A percentile compares a stretch with the other conserved stretches of the same genome.
These are phyloP conservation scores for Verticillium klebahnii DNA, from an alignment of 2,329 filamentous ascomycete genomes.

Conservation along the genomic window DNA sequence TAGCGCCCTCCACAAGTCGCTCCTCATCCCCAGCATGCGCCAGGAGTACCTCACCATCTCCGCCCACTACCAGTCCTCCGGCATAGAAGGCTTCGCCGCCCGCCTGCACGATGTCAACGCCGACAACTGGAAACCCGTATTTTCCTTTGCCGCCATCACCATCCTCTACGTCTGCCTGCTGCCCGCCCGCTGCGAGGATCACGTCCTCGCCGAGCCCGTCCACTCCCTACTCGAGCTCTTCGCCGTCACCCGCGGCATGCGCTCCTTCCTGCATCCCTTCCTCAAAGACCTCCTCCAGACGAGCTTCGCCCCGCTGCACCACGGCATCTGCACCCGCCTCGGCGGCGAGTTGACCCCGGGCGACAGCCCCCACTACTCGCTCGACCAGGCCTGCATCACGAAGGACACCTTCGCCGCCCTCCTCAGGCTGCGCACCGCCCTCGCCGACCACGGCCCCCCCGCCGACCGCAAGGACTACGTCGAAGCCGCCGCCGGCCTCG, in stretches of 20 bases:
- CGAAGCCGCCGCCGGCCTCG: conserved; percentile 12
- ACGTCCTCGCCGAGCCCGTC: background rate
- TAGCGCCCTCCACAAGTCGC: conserved; percentile 23
- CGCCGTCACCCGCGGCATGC: conserved; percentile 4
- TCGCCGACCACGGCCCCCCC: background rate
- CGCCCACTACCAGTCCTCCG: conserved; percentile 22
- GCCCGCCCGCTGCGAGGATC: background rate
- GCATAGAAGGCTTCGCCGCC: conserved; percentile 20
- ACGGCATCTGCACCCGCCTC: background rate
- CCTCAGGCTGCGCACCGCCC: background rate
- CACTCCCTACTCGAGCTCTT: conserved; percentile 4
- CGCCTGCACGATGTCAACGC: conserved; percentile 13
- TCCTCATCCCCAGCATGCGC: conserved; percentile 18
- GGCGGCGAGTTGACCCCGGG: background rate
- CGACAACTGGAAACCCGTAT: conserved; percentile 23
- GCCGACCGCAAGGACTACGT: conserved; percentile 15
- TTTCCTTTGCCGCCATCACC: conserved; percentile 35
- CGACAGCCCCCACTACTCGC: background rate
- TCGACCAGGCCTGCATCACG: background rate
- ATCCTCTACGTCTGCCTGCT: conserved; percentile 18
- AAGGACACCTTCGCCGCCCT: conserved; percentile 22
- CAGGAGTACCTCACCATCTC: conserved; percentile 20
- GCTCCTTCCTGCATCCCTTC: conserved; percentile 1
- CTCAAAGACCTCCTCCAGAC: background rate
- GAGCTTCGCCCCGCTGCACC: background rate